Evolutionary conservation across 2,329 filamentous ascomycete genomes (phyloP), one percentile per base, ranked within the genome.

Genomic region (Fonsecaea nubica): DNA sequence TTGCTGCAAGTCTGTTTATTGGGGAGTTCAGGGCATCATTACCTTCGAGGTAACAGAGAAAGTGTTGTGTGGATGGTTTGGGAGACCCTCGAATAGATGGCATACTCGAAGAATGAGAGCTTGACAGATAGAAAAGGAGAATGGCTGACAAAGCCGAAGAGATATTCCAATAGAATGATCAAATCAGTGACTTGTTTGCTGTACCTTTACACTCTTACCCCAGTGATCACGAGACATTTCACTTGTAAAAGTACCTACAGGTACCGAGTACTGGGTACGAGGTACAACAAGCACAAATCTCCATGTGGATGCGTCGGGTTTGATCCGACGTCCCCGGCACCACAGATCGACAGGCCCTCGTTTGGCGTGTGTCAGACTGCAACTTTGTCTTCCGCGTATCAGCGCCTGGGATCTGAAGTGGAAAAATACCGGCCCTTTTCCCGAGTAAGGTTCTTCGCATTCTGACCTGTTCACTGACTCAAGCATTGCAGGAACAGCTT

Each of bases 401-500:
- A 50, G 45, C 7, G 45, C 45, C 3, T 36, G 25, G 53, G 53
- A 55, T 8, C 33, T 32, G 8, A 4, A 33, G 30, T 7, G 8
- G 18, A 55, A 55, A 35, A 32, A 32, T 32, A 55, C 21, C 53
- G 15, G 53, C 4, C 30, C 45, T 45, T 18, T 48, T 48, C 53
- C 40, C 52, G 60, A 62, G 35, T 62, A 56, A 62, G 60, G 12
- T 56, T 8, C 21, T 48, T 55, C 18, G 18, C 7, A 56, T 42
- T 32, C 10, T 42, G 60, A 35, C 38, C 13, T 42, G 38, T 32
- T 50, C 30, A 55, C 50, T 62, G 60, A 62, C 60, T 62, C 62
- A 64, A 64, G 58, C 55, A 30, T 32, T 59, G 56, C 63, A 56
- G 33, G 25, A 38, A 25, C 55, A 56, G 63, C 57, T 36, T 55